A percentile compares a stretch with the other conserved stretches of the same genome.
Evolutionary conservation across 208 protist genomes (phyloP).

Genomic region (Trypanosoma mega): DNA sequence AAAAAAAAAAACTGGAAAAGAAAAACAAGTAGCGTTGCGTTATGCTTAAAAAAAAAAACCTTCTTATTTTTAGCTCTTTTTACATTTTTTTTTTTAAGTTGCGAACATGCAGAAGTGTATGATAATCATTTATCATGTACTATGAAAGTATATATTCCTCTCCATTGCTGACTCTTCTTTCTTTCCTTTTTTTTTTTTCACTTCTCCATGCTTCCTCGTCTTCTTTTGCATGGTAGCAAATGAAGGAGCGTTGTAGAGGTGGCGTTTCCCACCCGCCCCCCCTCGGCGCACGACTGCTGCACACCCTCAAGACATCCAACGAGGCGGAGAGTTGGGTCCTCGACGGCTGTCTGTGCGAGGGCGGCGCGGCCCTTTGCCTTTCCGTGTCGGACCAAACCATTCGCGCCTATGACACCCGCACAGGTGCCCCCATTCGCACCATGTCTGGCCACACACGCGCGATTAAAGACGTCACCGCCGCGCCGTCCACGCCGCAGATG

Average conservation of each 20-base stretch:
- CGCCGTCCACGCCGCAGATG: constrained; percentile 38
- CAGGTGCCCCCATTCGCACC: constrained; percentile 40
- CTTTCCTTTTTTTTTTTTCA: constrained; percentile 20
- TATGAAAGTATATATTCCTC: too few relatives aligned
- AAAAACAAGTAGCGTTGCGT: too few relatives aligned
- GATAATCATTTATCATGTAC: too few relatives aligned
- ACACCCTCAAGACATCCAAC: constrained; percentile 56
- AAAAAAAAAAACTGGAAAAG: too few relatives aligned
- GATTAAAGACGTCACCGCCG: constrained; percentile 58
- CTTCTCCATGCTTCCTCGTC: constrained; percentile 1
- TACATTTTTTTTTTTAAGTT: too few relatives aligned
- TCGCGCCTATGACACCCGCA: constrained; percentile 62
- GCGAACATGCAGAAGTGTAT: too few relatives aligned
- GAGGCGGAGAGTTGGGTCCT: constrained; percentile 60
- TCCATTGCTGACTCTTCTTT: constrained; percentile 19
- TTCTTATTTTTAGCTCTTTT: too few relatives aligned
- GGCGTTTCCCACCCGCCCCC: too few relatives aligned
- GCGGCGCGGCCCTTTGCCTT: constrained; percentile 43
- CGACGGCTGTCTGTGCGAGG: constrained; percentile 68
- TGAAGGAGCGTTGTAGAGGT: not conserved
- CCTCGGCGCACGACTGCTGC: constrained; percentile 37
- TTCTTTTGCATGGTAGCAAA: constrained; percentile 13
- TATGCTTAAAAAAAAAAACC: too few relatives aligned
- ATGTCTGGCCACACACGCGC: constrained; percentile 61
- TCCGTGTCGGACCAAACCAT: constrained; percentile 59